phyloP scores from a whole-genome alignment of 2,329 filamentous ascomycete species.

The Leptographium wingfieldii region DNA sequence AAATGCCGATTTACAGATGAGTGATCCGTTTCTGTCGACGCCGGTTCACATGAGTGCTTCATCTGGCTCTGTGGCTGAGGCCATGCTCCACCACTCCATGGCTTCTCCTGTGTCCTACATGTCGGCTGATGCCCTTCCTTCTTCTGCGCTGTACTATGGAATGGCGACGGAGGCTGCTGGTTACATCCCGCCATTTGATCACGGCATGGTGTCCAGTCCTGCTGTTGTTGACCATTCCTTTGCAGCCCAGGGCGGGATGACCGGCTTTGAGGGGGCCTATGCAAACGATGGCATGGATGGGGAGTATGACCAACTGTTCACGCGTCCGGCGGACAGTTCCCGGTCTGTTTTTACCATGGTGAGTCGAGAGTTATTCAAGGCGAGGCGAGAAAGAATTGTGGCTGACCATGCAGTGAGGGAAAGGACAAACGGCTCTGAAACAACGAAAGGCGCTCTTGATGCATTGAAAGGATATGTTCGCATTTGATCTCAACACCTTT shows the following conservation, averaged over 20 bases:
- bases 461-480: neutral
- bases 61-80: neutral
- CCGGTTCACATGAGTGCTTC: neutral
- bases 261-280: neutral
- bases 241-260: neutral
- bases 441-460: neutral
- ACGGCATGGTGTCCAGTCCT: neutral
- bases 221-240: neutral
- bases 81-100: neutral
- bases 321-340: neutral
- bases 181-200: neutral
- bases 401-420: neutral
- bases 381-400: neutral
- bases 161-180: neutral
- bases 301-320: neutral
- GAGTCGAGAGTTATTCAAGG: neutral
- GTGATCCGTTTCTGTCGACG: neutral
- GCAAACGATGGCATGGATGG: neutral
- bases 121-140: neutral
- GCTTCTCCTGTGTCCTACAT: neutral
- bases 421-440: neutral
- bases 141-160: neutral
- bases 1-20: neutral
- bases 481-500: neutral
- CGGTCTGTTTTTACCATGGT: neutral